A percentile compares a stretch with the other conserved stretches of the same genome.
These are phyloP conservation scores for Cercospora sojina DNA, from an alignment of 2,329 filamentous ascomycete species.

Conservation along the genomic window DNA sequence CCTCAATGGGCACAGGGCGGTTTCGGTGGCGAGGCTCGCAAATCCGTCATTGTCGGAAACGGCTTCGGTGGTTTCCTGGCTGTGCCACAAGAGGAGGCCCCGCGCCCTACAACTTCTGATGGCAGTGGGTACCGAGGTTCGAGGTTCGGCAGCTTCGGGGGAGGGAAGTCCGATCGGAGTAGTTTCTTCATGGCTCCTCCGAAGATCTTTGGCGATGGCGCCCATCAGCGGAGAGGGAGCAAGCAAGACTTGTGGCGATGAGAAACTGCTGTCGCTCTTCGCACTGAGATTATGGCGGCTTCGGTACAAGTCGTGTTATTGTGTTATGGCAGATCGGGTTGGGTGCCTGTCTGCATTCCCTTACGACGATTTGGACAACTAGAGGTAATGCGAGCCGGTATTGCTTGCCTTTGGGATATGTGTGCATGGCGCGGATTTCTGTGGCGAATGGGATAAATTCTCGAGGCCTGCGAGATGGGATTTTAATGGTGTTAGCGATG, in stretches of 20 bases:
- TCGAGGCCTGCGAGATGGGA: neutral
- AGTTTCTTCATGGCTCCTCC: conserved; percentile 36
- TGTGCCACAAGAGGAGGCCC: conserved; percentile 55
- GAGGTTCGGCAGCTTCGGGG: conserved; percentile 22
- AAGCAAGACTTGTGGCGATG: conserved; percentile 40
- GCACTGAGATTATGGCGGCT: too few relatives aligned
- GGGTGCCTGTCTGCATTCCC: neutral
- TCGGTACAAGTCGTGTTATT: too few relatives aligned
- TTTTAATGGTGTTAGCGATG: neutral
- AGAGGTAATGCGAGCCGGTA: conserved; percentile 12
- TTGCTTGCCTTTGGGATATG: conserved; percentile 11
- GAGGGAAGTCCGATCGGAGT: conserved; percentile 15
- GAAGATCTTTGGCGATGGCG: conserved; percentile 28
- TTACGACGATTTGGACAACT: neutral
- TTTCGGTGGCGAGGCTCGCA: conserved; percentile 56
- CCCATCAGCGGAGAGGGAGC: conserved; percentile 34
- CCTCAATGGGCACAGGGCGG: conserved; percentile 53
- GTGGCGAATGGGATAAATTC: neutral
- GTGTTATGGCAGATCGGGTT: too few relatives aligned
- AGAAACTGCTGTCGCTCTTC: neutral
- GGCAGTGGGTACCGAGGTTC: conserved; percentile 18
- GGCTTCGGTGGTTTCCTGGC: conserved; percentile 66
- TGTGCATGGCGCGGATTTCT: neutral
- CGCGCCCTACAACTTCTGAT: conserved; percentile 35
- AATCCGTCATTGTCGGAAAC: conserved; percentile 64